Conservation (phyloP, 2,329 filamentous ascomycete species). For the Fusarium xyrophilum region DNA sequence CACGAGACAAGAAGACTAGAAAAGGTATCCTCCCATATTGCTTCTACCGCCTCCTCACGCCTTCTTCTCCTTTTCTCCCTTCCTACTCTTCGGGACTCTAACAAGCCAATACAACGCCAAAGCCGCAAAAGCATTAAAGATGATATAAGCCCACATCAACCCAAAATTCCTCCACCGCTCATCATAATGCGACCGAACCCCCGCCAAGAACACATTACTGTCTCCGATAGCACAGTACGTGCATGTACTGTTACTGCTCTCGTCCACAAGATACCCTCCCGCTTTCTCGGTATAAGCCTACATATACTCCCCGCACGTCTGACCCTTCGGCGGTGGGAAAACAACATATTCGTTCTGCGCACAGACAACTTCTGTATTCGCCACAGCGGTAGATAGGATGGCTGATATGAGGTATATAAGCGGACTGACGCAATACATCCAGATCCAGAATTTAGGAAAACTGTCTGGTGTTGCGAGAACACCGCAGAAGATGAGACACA, state of each 20-base stretch:
- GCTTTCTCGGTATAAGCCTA: constrained; percentile 52
- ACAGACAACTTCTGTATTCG: constrained; percentile 70
- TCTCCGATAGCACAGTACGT: constrained; percentile 60
- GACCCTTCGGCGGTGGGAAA: constrained; percentile 67
- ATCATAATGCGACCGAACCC: constrained; percentile 59
- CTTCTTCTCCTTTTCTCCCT: constrained; percentile 19
- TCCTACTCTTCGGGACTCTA: constrained; percentile 55
- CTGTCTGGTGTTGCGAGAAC: constrained; percentile 51
- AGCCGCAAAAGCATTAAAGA: constrained; percentile 64
- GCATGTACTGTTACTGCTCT: constrained; percentile 57
- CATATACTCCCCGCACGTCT: constrained; percentile 69
- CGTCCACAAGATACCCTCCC: constrained; percentile 63
- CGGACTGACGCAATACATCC: constrained; percentile 73
- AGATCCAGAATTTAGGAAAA: constrained; percentile 59
- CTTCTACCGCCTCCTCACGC: background rate
- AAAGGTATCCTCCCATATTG: fast-evolving
- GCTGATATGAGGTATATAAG: constrained; percentile 82
- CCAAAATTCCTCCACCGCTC: constrained; percentile 75
- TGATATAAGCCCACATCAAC: constrained; percentile 64
- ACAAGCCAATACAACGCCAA: constrained; percentile 64
- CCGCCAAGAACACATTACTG: constrained; percentile 60
- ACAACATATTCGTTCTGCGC: constrained; percentile 71
- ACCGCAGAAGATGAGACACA: constrained; percentile 56
- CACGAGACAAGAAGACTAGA: fast-evolving
- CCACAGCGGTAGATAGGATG: constrained; percentile 73